Conservation (phyloP, 202 grass and related monocot genomes). For the Eragrostis tef region DNA sequence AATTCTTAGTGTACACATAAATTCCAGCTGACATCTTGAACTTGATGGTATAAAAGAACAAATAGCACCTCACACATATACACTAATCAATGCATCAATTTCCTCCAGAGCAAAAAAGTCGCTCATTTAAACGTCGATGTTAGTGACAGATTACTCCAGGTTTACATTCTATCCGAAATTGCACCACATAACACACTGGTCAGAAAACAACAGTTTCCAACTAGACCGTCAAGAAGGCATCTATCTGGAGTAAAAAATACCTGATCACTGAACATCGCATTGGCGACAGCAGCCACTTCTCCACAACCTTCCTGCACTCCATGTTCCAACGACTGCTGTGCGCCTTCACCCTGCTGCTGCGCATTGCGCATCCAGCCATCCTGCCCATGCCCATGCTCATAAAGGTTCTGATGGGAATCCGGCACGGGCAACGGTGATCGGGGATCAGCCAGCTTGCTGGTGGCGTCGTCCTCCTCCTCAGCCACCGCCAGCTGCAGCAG, state of each 20-base stretch:
- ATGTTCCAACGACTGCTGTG: constrained; percentile 29
- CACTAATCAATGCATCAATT: not conserved
- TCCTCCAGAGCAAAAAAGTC: not conserved
- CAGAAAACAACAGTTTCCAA: not conserved
- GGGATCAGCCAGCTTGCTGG: constrained; percentile 64
- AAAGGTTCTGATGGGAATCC: constrained; percentile 27
- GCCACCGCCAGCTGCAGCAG: constrained; percentile 66
- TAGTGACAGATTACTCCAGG: not conserved
- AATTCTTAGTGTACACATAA: not conserved
- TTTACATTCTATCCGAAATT: not conserved
- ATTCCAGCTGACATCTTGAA: not conserved
- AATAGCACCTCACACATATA: not conserved
- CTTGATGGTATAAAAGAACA: not conserved
- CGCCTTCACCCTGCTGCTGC: not conserved
- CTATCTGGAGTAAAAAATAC: not conserved
- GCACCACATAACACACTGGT: not conserved
- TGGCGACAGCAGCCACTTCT: constrained; percentile 27
- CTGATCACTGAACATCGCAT: constrained; percentile 53
- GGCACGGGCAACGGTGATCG: constrained; percentile 26
- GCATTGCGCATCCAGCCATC: constrained; percentile 23
- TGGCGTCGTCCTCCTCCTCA: constrained; percentile 90
- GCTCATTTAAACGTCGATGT: not conserved
- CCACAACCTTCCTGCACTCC: constrained; percentile 28
- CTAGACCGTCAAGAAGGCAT: not conserved
- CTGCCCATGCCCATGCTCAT: constrained; percentile 34